These are phyloP conservation scores for Camelina sativa DNA, from an alignment of 345 rosid genomes.

Conservation along the genomic window DNA sequence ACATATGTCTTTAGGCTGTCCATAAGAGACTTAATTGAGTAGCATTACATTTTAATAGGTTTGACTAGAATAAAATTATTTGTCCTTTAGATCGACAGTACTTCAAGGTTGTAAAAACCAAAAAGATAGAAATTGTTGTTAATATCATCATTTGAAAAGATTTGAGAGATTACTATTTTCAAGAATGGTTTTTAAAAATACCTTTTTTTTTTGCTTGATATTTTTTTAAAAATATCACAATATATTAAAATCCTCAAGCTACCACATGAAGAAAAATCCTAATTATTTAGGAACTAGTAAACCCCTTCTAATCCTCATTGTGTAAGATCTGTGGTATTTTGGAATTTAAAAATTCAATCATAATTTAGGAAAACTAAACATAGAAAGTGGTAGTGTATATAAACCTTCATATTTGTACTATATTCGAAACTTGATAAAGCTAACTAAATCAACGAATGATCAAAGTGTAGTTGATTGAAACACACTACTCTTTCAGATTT, in stretches of 20 bases:
- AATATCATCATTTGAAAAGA: no score
- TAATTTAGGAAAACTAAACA: not conserved
- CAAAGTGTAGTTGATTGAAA: constrained; percentile 1
- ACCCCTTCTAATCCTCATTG: not conserved
- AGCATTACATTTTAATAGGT: not conserved
- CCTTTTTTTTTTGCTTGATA: not conserved
- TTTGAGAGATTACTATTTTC: no score
- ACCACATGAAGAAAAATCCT: not conserved
- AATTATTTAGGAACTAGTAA: not conserved
- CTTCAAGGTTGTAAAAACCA: no score
- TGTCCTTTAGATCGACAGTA: not conserved
- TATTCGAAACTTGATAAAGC: not conserved
- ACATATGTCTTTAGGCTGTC: not conserved
- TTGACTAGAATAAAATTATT: not conserved
- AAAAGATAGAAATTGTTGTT: no score
- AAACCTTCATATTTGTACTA: not conserved
- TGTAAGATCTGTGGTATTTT: not conserved
- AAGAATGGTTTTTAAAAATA: no score
- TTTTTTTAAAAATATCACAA: not conserved
- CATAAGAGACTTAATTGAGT: not conserved
- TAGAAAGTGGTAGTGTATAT: not conserved
- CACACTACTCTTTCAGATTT: not conserved
- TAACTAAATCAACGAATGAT: not conserved
- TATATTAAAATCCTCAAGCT: not conserved
- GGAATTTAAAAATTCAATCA: not conserved